Percentiles rank a stretch among this genome's conserved stretches.
phyloP scores from a whole-genome alignment of 257 asterid genomes.

The Solanum piurae region DNA sequence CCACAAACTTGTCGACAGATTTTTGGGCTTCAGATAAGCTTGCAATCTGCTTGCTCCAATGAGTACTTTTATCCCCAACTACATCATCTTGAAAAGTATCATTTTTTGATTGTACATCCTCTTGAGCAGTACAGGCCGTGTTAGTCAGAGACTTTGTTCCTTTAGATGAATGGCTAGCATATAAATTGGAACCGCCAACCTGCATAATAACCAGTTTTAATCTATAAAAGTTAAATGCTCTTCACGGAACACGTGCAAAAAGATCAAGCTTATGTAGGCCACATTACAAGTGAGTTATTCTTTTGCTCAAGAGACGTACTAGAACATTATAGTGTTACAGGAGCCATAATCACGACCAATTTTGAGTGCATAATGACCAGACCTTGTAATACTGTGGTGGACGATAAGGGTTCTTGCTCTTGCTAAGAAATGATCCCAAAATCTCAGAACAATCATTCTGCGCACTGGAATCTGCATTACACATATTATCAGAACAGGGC shows the following conservation, averaged over 20 bases:
- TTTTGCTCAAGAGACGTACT: background rate
- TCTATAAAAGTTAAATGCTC: background rate
- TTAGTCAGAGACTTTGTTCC: background rate
- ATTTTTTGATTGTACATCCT: background rate
- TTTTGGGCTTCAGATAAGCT: background rate
- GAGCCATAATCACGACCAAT: background rate
- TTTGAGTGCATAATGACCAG: background rate
- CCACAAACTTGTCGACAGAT: background rate
- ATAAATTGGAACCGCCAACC: background rate
- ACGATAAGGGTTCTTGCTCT: constrained; percentile 44
- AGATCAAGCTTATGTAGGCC: background rate
- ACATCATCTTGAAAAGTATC: background rate
- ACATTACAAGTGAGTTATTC: background rate
- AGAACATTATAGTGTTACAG: background rate
- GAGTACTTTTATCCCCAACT: background rate
- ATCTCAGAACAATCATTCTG: background rate
- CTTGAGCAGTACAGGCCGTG: background rate
- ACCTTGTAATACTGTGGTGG: constrained; percentile 50
- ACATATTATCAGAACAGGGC: background rate
- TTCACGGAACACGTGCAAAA: background rate
- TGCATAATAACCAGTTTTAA: constrained; percentile 1
- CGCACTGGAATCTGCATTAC: background rate
- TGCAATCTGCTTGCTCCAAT: background rate
- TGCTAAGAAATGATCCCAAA: constrained; percentile 23
- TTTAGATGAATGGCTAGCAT: background rate